Percentiles rank a stretch among this genome's conserved stretches.
phyloP scores from a whole-genome alignment of 306 rosid species.

The Quercus agrifolia region DNA sequence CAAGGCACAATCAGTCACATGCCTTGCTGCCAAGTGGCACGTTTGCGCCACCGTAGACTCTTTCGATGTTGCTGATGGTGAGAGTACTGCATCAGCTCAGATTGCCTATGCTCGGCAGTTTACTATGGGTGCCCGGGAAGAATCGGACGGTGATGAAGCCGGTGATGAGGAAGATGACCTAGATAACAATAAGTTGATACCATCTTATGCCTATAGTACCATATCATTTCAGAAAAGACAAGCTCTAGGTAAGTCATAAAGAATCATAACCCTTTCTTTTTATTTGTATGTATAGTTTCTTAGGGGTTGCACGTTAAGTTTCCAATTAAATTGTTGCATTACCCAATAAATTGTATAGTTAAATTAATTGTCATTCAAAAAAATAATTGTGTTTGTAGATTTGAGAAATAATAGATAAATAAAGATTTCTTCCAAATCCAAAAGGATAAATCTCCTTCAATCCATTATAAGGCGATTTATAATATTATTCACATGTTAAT shows the following conservation, averaged over 20 bases:
- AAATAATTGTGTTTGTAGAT: no score
- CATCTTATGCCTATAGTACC: slow-evolving; percentile 74
- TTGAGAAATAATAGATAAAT: no score
- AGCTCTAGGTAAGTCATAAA: slow-evolving; percentile 63
- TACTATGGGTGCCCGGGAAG: slow-evolving; percentile 36
- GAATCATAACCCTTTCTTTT: background rate
- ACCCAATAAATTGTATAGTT: no score
- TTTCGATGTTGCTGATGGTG: slow-evolving; percentile 51
- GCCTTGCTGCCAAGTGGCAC: slow-evolving; percentile 97
- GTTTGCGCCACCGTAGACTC: slow-evolving; percentile 91
- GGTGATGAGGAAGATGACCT: slow-evolving; percentile 80
- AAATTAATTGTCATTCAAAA: no score
- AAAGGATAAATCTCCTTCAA: no score
- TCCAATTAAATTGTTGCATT: no score
- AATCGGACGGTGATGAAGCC: slow-evolving; percentile 42
- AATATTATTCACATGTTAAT: no score
- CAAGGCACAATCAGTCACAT: slow-evolving; percentile 86
- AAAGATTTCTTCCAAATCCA: no score
- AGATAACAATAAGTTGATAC: slow-evolving; percentile 55
- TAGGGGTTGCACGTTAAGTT: no score
- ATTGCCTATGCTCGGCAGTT: slow-evolving; percentile 16
- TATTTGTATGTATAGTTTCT: background rate
- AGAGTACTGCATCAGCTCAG: slow-evolving; percentile 23
- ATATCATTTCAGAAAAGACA: slow-evolving; percentile 87
- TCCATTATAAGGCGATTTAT: no score